phyloP scores from a whole-genome alignment of 148 eudicot genomes.

The Chenopodium quinoa region DNA sequence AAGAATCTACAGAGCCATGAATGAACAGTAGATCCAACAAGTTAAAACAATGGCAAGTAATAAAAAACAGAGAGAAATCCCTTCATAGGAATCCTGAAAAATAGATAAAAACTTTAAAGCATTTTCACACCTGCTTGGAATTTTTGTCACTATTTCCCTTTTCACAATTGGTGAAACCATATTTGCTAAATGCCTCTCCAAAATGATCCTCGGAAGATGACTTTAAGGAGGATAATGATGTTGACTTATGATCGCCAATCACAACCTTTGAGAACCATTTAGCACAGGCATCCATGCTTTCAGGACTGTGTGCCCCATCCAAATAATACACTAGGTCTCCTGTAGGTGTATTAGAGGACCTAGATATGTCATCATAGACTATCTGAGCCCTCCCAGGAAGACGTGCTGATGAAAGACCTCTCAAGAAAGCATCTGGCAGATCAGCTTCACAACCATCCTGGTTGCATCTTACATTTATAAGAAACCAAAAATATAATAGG shows the following conservation, averaged over 20 bases:
- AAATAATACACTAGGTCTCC: slow-evolving; percentile 68
- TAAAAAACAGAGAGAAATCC: neutral
- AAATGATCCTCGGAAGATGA: slow-evolving; percentile 28
- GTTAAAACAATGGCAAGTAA: neutral
- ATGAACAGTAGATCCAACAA: neutral
- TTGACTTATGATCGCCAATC: slow-evolving; percentile 31
- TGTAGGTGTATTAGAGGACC: slow-evolving; percentile 31
- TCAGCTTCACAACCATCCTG: slow-evolving; percentile 43
- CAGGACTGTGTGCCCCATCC: slow-evolving; percentile 94
- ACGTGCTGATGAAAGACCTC: slow-evolving; percentile 79
- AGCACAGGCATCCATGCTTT: slow-evolving; percentile 88
- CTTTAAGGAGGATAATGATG: slow-evolving; percentile 31
- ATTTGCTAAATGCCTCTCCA: slow-evolving; percentile 24
- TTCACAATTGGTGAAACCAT: slow-evolving; percentile 31
- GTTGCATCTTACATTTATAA: slow-evolving; percentile 16
- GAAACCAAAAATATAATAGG: neutral
- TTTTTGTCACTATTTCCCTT: slow-evolving; percentile 27
- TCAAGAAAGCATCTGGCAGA: slow-evolving; percentile 63
- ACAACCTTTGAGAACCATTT: slow-evolving; percentile 71
- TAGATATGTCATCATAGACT: slow-evolving; percentile 42
- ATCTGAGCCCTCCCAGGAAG: slow-evolving; percentile 85
- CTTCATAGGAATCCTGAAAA: no score
- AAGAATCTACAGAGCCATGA: slow-evolving; percentile 51
- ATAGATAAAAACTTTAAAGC: neutral
- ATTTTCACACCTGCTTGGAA: slow-evolving; percentile 43